Percentiles rank a stretch among this genome's conserved stretches.
phyloP scores from a whole-genome alignment of 2,329 filamentous ascomycete genomes.

The Aspergillus ustus region DNA sequence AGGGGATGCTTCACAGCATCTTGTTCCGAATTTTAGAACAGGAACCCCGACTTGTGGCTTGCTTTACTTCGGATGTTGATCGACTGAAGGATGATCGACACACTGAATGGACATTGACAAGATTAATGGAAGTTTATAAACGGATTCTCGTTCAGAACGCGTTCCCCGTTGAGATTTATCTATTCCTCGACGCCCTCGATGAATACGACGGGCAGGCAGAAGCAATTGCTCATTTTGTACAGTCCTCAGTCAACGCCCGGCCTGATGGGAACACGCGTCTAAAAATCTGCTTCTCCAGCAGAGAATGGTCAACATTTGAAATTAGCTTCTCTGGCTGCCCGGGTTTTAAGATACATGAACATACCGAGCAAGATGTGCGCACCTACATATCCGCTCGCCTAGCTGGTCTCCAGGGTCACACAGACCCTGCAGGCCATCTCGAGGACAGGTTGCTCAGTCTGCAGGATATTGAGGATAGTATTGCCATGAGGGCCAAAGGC shows the following conservation, averaged over 20 bases:
- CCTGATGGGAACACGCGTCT: not conserved
- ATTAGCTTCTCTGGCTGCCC: not conserved
- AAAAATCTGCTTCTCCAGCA: not conserved
- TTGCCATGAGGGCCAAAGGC: not conserved
- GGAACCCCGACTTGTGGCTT: not conserved
- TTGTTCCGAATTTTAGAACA: not conserved
- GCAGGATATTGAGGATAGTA: not conserved
- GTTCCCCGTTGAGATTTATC: too few species aligned
- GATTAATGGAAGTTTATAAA: too few species aligned
- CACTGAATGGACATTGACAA: too few species aligned
- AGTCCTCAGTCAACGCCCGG: not conserved
- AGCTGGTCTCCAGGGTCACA: not conserved
- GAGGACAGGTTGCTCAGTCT: not conserved
- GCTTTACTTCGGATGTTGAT: too few species aligned
- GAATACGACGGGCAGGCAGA: not conserved
- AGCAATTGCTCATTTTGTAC: not conserved
- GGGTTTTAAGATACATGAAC: not conserved
- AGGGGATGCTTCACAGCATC: conserved; percentile 1
- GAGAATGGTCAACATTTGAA: not conserved
- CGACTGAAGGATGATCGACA: too few species aligned
- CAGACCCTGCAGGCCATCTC: not conserved
- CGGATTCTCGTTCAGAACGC: too few species aligned
- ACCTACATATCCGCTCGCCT: not conserved
- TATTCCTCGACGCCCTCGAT: not conserved
- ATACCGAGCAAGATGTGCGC: not conserved